A percentile compares a stretch with the other conserved stretches of the same genome.
phyloP scores from a whole-genome alignment of 352 stramenopile species.

The Pythium dissotocum region DNA sequence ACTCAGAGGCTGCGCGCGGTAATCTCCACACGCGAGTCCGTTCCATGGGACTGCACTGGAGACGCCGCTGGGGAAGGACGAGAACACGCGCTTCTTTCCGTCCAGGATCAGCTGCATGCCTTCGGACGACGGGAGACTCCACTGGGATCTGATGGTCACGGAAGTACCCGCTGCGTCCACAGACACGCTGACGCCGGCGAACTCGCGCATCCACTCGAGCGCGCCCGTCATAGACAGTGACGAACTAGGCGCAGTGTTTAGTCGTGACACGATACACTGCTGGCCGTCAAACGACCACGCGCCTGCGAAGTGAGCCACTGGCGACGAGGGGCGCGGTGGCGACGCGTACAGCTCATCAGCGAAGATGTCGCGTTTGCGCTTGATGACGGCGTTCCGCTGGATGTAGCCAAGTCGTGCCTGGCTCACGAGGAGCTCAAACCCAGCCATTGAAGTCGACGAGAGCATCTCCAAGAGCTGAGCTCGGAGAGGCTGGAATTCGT shows the following conservation, averaged over 20 bases:
- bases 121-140: constrained; percentile 1
- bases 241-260: background rate
- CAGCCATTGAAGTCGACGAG: constrained; percentile 19
- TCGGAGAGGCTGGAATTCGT: constrained; percentile 13
- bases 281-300: constrained; percentile 18
- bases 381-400: background rate
- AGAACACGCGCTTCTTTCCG: constrained; percentile 39
- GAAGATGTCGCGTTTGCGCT: constrained; percentile 7
- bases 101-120: constrained; percentile 46
- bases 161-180: constrained; percentile 7
- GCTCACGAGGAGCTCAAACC: constrained; percentile 16
- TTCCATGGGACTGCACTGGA: constrained; percentile 39
- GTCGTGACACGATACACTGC: constrained; percentile 6
- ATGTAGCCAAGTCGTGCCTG: constrained; percentile 12
- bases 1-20: constrained; percentile 38
- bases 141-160: constrained; percentile 9
- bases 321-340: background rate
- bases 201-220: constrained; percentile 26
- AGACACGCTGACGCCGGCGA: constrained; percentile 22
- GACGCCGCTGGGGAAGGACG: constrained; percentile 46
- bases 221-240: constrained; percentile 13
- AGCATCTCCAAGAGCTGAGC: constrained; percentile 13
- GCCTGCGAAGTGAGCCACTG: background rate
- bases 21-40: constrained; percentile 42
- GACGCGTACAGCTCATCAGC: background rate